Conservation (phyloP, 2,329 filamentous ascomycete species). For the Aureobasidium sp. region DNA sequence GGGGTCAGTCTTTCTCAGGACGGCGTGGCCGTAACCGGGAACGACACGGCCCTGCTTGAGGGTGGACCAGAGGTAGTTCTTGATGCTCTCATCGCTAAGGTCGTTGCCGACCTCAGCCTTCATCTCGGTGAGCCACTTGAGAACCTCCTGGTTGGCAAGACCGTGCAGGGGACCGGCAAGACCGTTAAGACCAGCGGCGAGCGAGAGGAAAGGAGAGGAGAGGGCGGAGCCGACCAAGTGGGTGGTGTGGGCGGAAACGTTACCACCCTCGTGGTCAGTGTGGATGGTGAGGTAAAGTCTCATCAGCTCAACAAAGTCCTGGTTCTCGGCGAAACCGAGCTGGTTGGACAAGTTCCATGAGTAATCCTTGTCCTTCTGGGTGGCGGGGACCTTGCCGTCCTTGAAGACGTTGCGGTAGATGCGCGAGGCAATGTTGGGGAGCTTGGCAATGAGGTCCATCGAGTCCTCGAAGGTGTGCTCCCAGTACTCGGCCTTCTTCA, state of each 20-base stretch:
- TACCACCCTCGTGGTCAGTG: conserved; percentile 99
- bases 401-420: conserved; percentile 99
- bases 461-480: conserved; percentile 98
- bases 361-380: conserved; percentile 99
- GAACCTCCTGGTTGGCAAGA: conserved; percentile 98
- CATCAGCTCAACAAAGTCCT: conserved; percentile 96
- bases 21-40: conserved; percentile 95
- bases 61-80: conserved; percentile 96
- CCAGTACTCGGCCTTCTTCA: conserved; percentile 99
- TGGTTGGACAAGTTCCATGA: conserved; percentile 99
- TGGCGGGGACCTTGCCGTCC: conserved; percentile 92
- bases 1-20: conserved; percentile 98
- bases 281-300: conserved; percentile 99
- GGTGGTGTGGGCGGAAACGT: conserved; percentile 96
- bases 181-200: conserved; percentile 95
- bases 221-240: conserved; percentile 95
- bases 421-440: conserved; percentile 92
- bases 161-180: conserved; percentile 97
- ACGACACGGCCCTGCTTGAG: conserved; percentile 94
- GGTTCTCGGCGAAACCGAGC: conserved; percentile 91
- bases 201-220: conserved; percentile 93
- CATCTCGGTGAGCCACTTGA: conserved; percentile 99
- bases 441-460: conserved; percentile 99
- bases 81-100: conserved; percentile 92
- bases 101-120: conserved; percentile 91